Conservation (phyloP, 163 green algal species). For the Coccomyxa subellipsoidea region DNA sequence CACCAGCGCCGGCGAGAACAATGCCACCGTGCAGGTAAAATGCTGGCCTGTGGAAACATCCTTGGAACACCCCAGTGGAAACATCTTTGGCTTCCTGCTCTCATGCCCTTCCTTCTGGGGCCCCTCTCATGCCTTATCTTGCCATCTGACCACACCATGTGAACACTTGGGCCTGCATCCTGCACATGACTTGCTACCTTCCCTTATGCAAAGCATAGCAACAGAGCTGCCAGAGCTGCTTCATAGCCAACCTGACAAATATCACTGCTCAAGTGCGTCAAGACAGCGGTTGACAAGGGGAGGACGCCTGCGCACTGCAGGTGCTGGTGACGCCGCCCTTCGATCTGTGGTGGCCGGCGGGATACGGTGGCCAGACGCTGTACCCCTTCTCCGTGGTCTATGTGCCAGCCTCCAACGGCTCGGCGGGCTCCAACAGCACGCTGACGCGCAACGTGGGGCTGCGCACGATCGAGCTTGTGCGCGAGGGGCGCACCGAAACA, state of each 20-base stretch:
- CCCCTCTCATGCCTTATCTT: too few species aligned
- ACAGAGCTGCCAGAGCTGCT: too few species aligned
- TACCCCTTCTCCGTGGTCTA: conserved; percentile 51
- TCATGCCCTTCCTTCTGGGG: too few species aligned
- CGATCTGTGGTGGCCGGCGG: conserved; percentile 72
- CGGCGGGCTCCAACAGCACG: not conserved
- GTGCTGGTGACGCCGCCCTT: conserved; percentile 18
- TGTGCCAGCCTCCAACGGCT: conserved; percentile 19
- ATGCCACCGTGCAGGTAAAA: conserved; percentile 1
- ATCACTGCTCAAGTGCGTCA: too few species aligned
- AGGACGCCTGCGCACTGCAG: too few species aligned
- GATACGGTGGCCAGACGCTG: conserved; percentile 58
- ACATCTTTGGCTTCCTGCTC: not conserved
- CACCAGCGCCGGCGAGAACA: not conserved
- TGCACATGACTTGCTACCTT: too few species aligned
- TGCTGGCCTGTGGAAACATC: not conserved
- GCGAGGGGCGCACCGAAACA: conserved; percentile 24
- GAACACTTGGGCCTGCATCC: too few species aligned
- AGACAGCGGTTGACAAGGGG: too few species aligned
- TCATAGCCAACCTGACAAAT: too few species aligned
- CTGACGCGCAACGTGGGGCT: conserved; percentile 53
- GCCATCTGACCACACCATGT: too few species aligned
- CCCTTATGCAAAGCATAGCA: too few species aligned
- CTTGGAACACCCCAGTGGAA: not conserved
- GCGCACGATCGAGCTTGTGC: conserved; percentile 56